These are phyloP conservation scores for Solanum medicagineum DNA, from an alignment of 257 asterid genomes.

Conservation along the genomic window DNA sequence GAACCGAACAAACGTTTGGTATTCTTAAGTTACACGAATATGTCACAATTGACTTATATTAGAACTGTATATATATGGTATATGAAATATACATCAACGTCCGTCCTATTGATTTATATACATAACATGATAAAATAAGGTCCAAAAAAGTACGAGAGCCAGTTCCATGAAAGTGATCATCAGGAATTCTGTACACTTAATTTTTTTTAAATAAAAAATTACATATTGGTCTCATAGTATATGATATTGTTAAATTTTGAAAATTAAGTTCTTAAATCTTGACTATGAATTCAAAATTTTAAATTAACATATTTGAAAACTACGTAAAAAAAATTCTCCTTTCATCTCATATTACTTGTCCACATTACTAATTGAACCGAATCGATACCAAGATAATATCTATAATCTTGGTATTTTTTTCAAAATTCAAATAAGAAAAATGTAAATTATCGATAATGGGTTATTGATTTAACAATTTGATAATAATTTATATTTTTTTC, in stretches of 20 bases:
- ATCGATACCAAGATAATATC: no score
- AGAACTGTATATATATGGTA: background rate
- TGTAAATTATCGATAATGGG: no score
- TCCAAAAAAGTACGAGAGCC: background rate
- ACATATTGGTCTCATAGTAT: background rate
- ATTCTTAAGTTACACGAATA: background rate
- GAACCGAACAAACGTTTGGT: background rate
- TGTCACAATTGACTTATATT: background rate
- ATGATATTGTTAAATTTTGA: background rate
- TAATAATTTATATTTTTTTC: no score
- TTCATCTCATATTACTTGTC: no score
- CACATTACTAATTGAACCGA: no score
- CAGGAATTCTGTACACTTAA: background rate
- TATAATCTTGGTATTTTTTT: no score
- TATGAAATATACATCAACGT: background rate
- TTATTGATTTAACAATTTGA: no score
- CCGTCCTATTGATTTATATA: background rate
- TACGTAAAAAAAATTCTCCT: no score
- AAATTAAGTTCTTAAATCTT: no score
- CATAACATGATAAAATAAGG: background rate
- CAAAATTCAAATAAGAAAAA: no score
- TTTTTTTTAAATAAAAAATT: background rate
- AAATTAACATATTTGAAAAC: no score
- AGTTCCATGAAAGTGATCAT: background rate
- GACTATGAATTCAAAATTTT: no score